Conservation (phyloP, 2,329 filamentous ascomycete genomes). For the Fusarium sp. region DNA sequence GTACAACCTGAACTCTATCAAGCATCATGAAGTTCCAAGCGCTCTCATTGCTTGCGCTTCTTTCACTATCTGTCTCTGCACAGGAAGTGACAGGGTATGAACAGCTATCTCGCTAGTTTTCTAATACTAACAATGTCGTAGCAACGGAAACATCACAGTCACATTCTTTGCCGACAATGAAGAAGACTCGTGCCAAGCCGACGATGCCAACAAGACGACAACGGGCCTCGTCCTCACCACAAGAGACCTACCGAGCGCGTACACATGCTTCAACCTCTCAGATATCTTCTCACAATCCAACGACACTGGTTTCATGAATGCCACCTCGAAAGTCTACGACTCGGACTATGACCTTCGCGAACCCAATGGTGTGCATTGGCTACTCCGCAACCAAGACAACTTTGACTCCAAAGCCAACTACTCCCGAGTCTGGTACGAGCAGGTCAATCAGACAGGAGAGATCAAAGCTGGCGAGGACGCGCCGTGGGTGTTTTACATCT, state of each 20-base stretch:
- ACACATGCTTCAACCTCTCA: constrained; percentile 38
- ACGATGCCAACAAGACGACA: neutral
- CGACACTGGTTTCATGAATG: constrained; percentile 27
- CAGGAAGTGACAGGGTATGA: neutral
- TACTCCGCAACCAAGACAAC: constrained; percentile 15
- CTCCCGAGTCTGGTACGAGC: constrained; percentile 25
- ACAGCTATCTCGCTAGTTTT: neutral
- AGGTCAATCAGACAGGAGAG: neutral
- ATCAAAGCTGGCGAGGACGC: constrained; percentile 15
- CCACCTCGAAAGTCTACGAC: neutral
- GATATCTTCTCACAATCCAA: constrained; percentile 35
- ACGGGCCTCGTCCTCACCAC: constrained; percentile 13
- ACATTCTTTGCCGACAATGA: constrained; percentile 20
- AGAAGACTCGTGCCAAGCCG: constrained; percentile 11
- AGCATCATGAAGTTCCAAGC: neutral
- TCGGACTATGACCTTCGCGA: neutral
- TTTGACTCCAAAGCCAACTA: constrained; percentile 33
- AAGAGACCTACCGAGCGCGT: constrained; percentile 6
- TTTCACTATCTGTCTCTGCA: neutral
- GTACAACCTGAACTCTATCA: neutral
- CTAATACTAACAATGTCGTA: neutral
- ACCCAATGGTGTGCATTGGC: constrained; percentile 27
- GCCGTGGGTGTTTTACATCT: constrained; percentile 28
- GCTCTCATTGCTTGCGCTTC: neutral
- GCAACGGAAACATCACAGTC: constrained; percentile 25